phyloP scores from a whole-genome alignment of 2,329 filamentous ascomycete species.

The Botrytis medusae region DNA sequence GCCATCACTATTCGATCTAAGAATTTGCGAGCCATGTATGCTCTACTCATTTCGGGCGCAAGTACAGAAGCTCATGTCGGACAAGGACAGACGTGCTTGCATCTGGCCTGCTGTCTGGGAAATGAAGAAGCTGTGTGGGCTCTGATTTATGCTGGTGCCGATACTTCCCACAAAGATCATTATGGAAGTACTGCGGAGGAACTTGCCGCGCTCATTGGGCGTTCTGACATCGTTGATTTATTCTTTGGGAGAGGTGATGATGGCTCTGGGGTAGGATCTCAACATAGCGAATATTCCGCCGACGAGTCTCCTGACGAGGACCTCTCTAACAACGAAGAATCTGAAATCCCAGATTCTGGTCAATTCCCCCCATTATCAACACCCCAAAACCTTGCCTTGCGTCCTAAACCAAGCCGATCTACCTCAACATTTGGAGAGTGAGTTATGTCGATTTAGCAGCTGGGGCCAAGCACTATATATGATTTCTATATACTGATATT shows the following conservation, averaged over 20 bases:
- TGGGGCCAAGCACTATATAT: not conserved
- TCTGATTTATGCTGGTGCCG: not conserved
- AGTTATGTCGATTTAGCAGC: no score
- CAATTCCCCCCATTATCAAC: not conserved
- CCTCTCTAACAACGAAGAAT: not conserved
- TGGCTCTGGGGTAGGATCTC: no score
- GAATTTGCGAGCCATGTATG: not conserved
- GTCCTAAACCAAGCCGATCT: not conserved
- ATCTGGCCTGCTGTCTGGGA: not conserved
- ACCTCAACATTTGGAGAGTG: not conserved
- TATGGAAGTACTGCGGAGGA: not conserved
- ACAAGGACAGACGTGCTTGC: not conserved
- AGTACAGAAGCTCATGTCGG: not conserved
- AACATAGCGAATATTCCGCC: not conserved
- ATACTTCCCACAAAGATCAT: not conserved
- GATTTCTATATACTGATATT: not conserved
- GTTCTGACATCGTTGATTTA: not conserved
- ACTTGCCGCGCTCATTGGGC: not conserved
- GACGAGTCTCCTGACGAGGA: no score
- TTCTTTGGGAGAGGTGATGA: not conserved
- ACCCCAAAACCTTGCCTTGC: not conserved
- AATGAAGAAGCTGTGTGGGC: not conserved
- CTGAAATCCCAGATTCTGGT: not conserved
- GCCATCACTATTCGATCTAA: not conserved
- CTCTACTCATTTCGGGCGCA: not conserved